Conservation (phyloP, 2,329 filamentous ascomycete species). For the Ascochyta lentis region DNA sequence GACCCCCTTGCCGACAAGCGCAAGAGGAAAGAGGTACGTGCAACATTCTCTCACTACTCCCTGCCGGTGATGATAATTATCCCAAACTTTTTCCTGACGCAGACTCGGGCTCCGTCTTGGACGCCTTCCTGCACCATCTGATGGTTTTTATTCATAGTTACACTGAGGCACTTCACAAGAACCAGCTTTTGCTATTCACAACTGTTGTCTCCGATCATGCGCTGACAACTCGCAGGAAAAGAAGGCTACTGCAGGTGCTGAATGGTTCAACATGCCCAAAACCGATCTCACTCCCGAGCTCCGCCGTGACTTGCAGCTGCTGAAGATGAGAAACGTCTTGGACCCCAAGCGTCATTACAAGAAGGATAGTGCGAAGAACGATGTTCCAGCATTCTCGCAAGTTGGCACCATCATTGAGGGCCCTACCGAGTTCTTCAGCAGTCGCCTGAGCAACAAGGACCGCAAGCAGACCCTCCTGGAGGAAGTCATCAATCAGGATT, state of each 20-base stretch:
- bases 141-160: constrained; percentile 75
- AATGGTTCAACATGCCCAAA: constrained; percentile 88
- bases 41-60: constrained; percentile 31
- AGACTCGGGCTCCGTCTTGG: constrained; percentile 81
- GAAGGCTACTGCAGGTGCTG: constrained; percentile 73
- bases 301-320: constrained; percentile 85
- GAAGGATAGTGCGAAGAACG: constrained; percentile 75
- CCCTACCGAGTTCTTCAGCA: constrained; percentile 84
- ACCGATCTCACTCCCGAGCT: constrained; percentile 84
- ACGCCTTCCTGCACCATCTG: constrained; percentile 74
- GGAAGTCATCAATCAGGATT: constrained; percentile 75
- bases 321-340: constrained; percentile 87
- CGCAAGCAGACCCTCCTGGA: constrained; percentile 86
- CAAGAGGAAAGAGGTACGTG: constrained; percentile 60
- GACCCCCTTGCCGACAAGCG: constrained; percentile 58
- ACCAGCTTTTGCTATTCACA: constrained; percentile 16
- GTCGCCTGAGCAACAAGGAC: constrained; percentile 83
- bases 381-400: constrained; percentile 82
- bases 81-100: constrained; percentile 73
- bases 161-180: constrained; percentile 62
- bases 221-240: constrained; percentile 55
- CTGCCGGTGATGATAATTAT: constrained; percentile 76
- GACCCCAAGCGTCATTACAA: constrained; percentile 92
- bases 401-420: constrained; percentile 89
- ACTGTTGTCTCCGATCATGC: constrained; percentile 4